phyloP scores from a whole-genome alignment of 2,329 filamentous ascomycete genomes.

The Exophiala sp. region DNA sequence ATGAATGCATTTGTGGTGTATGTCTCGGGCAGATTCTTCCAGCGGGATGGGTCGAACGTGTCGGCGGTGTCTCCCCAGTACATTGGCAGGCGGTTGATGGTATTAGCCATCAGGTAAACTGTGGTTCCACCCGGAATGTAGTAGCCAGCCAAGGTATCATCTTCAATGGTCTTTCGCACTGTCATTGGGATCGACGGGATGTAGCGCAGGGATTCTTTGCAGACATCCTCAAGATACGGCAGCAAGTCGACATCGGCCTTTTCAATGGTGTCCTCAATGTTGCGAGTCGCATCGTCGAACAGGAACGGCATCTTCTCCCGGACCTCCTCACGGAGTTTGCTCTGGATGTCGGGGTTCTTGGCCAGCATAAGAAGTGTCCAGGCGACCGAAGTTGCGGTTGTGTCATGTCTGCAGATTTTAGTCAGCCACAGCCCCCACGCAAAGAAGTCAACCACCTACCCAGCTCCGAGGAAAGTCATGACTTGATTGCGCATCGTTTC shows the following conservation, averaged over 20 bases:
- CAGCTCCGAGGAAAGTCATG: conserved; percentile 43
- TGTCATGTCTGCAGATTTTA: conserved; percentile 29
- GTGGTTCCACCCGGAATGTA: conserved; percentile 43
- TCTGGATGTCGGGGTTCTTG: conserved; percentile 39
- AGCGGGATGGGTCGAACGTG: conserved; percentile 43
- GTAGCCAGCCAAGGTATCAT: conserved; percentile 41
- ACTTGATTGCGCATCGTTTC: conserved; percentile 38
- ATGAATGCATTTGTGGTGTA: conserved; percentile 38
- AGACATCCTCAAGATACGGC: conserved; percentile 47
- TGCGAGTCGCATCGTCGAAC: conserved; percentile 35
- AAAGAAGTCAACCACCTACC: conserved; percentile 23
- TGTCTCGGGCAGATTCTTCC: conserved; percentile 38
- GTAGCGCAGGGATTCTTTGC: conserved; percentile 46
- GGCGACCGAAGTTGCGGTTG: conserved; percentile 43
- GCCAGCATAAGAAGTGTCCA: conserved; percentile 44
- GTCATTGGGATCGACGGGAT: conserved; percentile 48
- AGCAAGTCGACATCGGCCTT: conserved; percentile 40
- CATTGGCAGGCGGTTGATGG: conserved; percentile 39
- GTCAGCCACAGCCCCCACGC: not conserved
- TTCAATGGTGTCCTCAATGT: conserved; percentile 31
- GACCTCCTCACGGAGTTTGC: conserved; percentile 41
- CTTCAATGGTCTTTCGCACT: conserved; percentile 41
- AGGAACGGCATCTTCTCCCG: conserved; percentile 38
- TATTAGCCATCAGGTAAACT: conserved; percentile 43
- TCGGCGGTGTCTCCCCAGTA: conserved; percentile 43